These are phyloP conservation scores for Orbilia javanica DNA, from an alignment of 2,329 filamentous ascomycete genomes.

Conservation along the genomic window DNA sequence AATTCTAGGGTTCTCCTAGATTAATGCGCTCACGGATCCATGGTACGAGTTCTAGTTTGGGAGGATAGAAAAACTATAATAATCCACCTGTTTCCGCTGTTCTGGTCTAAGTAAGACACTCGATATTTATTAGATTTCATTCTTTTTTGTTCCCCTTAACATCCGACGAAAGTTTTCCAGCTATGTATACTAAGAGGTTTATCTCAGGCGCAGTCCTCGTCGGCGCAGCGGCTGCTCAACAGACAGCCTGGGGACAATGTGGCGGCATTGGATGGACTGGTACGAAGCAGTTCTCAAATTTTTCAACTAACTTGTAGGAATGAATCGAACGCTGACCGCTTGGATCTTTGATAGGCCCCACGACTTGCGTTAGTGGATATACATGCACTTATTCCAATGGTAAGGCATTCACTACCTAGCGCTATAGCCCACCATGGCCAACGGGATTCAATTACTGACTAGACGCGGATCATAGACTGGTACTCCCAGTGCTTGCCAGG, in stretches of 20 bases:
- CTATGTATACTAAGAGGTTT: constrained; percentile 29
- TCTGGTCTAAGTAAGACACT: constrained; percentile 6
- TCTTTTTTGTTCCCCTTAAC: neutral
- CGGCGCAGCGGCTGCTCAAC: constrained; percentile 27
- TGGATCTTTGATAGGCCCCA: too few species aligned
- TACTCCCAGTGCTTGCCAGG: constrained; percentile 50
- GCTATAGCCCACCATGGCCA: neutral
- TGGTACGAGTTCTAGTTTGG: constrained; percentile 27
- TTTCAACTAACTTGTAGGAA: too few species aligned
- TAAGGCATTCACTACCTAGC: neutral
- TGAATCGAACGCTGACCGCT: too few species aligned
- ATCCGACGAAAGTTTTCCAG: neutral
- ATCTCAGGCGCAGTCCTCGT: constrained; percentile 16
- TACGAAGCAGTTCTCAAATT: neutral
- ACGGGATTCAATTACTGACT: neutral
- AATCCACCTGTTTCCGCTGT: constrained; percentile 2
- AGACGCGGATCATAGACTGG: constrained; percentile 16
- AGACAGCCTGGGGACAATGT: constrained; percentile 49
- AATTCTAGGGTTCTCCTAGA: neutral
- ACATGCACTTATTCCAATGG: constrained; percentile 48
- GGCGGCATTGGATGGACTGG: constrained; percentile 53
- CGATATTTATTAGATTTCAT: neutral
- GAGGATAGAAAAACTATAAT: constrained; percentile 8
- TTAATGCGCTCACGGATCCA: constrained; percentile 18
- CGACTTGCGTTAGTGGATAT: constrained; percentile 45